Conservation (phyloP, 2,329 filamentous ascomycete species). For the Ophiostoma pallidulum region DNA sequence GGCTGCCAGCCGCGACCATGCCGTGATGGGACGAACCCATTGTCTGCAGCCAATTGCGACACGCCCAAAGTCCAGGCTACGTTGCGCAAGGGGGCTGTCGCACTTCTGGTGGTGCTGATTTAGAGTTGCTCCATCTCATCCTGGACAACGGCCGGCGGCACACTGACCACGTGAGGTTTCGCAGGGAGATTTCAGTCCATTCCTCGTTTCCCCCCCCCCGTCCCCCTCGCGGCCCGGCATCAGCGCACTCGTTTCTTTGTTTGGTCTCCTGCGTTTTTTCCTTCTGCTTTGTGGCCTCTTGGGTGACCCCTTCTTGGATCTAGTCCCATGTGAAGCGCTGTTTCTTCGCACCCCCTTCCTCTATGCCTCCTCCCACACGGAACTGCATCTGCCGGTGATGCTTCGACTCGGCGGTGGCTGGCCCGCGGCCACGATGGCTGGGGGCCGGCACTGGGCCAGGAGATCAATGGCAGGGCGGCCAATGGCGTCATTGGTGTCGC, state of each 20-base stretch:
- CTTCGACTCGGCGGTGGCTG: constrained; percentile 28
- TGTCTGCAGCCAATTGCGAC: no score
- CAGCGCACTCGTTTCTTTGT: no score
- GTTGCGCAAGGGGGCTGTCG: not conserved
- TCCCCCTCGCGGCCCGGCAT: no score
- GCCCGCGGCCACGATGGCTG: not conserved
- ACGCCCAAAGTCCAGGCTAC: not conserved
- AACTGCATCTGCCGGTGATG: constrained; percentile 29
- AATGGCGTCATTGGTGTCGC: not conserved
- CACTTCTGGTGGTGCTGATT: no score
- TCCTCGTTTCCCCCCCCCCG: no score
- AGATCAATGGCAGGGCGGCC: constrained; percentile 9
- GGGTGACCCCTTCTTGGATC: not conserved
- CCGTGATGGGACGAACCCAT: no score
- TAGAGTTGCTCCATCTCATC: no score
- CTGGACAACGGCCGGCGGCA: no score
- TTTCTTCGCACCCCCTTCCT: constrained; percentile 5
- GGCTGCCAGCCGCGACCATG: no score
- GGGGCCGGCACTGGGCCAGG: not conserved
- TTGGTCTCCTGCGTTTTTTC: no score
- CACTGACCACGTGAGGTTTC: no score
- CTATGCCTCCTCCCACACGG: constrained; percentile 24
- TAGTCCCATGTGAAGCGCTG: not conserved
- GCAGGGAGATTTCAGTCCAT: no score
- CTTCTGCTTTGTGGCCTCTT: not conserved